A percentile compares a stretch with the other conserved stretches of the same genome.
Evolutionary conservation across 2,329 filamentous ascomycete species (phyloP).

Genomic region (Monosporascus sp.): DNA sequence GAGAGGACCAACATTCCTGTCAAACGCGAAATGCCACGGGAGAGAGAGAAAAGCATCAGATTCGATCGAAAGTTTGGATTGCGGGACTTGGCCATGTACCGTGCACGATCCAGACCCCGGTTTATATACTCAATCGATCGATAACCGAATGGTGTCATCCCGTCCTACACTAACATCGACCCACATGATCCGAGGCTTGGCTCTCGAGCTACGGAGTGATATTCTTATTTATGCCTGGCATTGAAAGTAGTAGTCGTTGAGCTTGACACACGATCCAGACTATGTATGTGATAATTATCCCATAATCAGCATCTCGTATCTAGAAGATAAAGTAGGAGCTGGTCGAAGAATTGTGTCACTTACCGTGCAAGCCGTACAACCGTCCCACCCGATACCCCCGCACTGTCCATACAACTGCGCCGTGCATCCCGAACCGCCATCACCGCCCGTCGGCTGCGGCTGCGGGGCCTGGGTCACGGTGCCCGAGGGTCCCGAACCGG

Average conservation of each 20-base stretch:
- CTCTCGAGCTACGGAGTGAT: too few species aligned
- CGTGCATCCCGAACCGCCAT: slow-evolving; percentile 11
- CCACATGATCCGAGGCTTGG: neutral
- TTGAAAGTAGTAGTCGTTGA: slow-evolving; percentile 23
- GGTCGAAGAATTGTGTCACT: slow-evolving; percentile 3
- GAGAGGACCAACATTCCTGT: too few species aligned
- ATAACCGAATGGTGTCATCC: too few species aligned
- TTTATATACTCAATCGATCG: too few species aligned
- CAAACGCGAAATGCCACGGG: too few species aligned
- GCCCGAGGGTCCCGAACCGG: slow-evolving; percentile 11
- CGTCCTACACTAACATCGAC: neutral
- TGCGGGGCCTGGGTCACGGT: slow-evolving; percentile 10
- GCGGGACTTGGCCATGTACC: too few species aligned
- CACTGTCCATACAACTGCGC: slow-evolving; percentile 19
- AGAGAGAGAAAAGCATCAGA: too few species aligned
- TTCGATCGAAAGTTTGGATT: too few species aligned
- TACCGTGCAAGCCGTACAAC: slow-evolving; percentile 20
- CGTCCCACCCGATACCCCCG: slow-evolving; percentile 18
- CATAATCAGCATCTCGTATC: slow-evolving; percentile 6
- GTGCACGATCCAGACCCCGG: too few species aligned
- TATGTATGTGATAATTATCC: neutral
- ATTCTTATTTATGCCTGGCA: slow-evolving; percentile 6
- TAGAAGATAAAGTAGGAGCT: neutral
- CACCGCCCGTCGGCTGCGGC: slow-evolving; percentile 4
- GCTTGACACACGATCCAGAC: slow-evolving; percentile 16